A percentile compares a stretch with the other conserved stretches of the same genome.
Evolutionary conservation across 2,329 filamentous ascomycete species (phyloP).

Genomic region (Sporothrix sp.): DNA sequence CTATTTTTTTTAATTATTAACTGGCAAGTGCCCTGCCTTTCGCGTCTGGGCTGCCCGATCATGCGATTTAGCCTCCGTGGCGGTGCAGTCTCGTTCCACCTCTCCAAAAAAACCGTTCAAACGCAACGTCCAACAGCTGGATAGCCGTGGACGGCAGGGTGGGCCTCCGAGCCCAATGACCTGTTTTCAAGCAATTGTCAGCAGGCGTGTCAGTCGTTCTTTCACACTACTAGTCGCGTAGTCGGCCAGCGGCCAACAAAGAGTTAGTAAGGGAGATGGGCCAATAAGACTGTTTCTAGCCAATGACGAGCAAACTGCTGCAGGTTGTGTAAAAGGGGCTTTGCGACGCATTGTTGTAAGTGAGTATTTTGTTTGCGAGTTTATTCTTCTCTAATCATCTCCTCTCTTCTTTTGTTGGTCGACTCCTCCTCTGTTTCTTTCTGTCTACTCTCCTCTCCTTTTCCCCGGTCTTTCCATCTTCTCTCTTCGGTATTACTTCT

Average conservation of each 20-base stretch:
- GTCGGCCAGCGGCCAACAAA: neutral
- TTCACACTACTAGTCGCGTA: too few relatives aligned
- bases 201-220: too few relatives aligned
- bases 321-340: conserved; percentile 6
- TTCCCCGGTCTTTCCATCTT: neutral
- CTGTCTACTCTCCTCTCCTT: too few relatives aligned
- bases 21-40: neutral
- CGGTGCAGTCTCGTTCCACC: conserved; percentile 17
- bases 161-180: conserved; percentile 3
- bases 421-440: neutral
- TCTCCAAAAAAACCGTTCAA: neutral
- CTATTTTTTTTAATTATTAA: too few relatives aligned
- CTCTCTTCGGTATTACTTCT: neutral
- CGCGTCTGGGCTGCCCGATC: conserved; percentile 8
- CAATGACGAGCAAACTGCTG: conserved; percentile 11
- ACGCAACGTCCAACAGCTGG: too few relatives aligned
- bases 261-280: too few relatives aligned
- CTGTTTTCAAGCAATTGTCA: conserved; percentile 11
- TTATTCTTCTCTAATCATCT: too few relatives aligned
- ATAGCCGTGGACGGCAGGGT: neutral
- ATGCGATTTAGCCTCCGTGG: conserved; percentile 18
- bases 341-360: too few relatives aligned
- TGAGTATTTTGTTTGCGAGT: too few relatives aligned
- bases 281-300: too few relatives aligned
- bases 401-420: too few relatives aligned